Conservation (phyloP, 2,329 filamentous ascomycete species). For the Claviceps digitariae region DNA sequence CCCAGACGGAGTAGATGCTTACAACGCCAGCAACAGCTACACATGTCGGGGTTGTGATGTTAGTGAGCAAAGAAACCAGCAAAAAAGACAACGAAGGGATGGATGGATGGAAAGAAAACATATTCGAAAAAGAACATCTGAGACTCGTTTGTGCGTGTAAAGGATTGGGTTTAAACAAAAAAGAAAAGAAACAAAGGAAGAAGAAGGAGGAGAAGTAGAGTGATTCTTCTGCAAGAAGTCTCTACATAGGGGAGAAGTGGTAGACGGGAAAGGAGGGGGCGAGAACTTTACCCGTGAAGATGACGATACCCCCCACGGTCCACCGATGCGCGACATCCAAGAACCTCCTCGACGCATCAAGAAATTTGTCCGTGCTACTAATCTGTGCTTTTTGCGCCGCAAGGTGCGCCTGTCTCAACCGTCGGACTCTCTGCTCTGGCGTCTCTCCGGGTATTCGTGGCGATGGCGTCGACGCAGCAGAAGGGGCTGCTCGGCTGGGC, state of each 20-base stretch:
- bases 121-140: background rate
- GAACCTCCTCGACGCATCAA: conserved; percentile 33
- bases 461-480: conserved; percentile 13
- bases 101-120: background rate
- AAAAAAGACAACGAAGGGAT: too few relatives aligned
- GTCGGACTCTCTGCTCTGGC: conserved; percentile 54
- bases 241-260: background rate
- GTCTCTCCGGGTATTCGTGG: conserved; percentile 38
- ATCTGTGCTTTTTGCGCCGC: conserved; percentile 48
- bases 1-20: conserved; percentile 44
- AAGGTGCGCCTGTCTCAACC: conserved; percentile 53
- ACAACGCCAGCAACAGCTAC: conserved; percentile 40
- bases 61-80: background rate
- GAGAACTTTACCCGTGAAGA: conserved; percentile 37
- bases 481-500: conserved; percentile 16
- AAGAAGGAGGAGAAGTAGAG: background rate
- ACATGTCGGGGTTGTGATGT: background rate
- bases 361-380: conserved; percentile 36
- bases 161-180: too few relatives aligned
- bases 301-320: conserved; percentile 39
- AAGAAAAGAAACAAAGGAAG: background rate
- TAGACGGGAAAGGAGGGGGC: background rate
- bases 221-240: background rate
- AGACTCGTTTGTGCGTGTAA: too few relatives aligned
- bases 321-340: conserved; percentile 43